A percentile compares a stretch with the other conserved stretches of the same genome.
Conservation (phyloP, 1,284 basidiomycete genomes). For the Ustilago lituana region DNA sequence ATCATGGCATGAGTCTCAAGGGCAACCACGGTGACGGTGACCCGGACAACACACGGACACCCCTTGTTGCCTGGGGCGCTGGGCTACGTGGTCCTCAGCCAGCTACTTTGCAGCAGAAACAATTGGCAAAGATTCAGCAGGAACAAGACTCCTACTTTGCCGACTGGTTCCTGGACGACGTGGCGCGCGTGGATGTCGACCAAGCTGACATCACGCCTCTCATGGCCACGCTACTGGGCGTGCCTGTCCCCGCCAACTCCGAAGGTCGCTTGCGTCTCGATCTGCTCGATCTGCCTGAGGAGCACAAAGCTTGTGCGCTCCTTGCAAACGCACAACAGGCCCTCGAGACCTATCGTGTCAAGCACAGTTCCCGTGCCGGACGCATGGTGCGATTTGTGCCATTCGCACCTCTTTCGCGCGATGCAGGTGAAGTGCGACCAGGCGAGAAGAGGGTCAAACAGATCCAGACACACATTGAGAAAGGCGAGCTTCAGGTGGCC, state of each 20-base stretch:
- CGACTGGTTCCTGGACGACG: slow-evolving; percentile 52
- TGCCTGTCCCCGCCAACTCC: slow-evolving; percentile 66
- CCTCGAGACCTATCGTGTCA: slow-evolving; percentile 81
- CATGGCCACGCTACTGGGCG: slow-evolving; percentile 71
- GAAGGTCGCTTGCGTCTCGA: slow-evolving; percentile 67
- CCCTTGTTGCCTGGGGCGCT: slow-evolving; percentile 83
- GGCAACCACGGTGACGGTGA: slow-evolving; percentile 92
- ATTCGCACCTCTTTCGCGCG: slow-evolving; percentile 20
- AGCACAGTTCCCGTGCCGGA: slow-evolving; percentile 70
- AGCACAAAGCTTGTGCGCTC: slow-evolving; percentile 72
- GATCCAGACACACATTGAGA: slow-evolving; percentile 67
- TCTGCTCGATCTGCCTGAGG: slow-evolving; percentile 66
- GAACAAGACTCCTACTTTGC: slow-evolving; percentile 48
- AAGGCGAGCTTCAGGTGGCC: slow-evolving; percentile 71
- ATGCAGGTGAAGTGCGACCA: slow-evolving; percentile 63
- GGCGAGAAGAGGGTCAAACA: slow-evolving; percentile 55
- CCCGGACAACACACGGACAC: slow-evolving; percentile 86
- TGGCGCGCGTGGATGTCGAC: slow-evolving; percentile 72
- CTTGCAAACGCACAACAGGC: slow-evolving; percentile 80
- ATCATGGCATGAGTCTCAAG: slow-evolving; percentile 88
- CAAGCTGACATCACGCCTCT: slow-evolving; percentile 85
- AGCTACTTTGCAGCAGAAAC: slow-evolving; percentile 11
- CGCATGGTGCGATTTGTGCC: slow-evolving; percentile 54
- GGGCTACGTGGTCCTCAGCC: slow-evolving; percentile 69
- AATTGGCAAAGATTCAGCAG: slow-evolving; percentile 1